Base-by-base conservation (phyloP, 2,329 filamentous ascomycete genomes). In the Sporothrix curviconia region DNA sequence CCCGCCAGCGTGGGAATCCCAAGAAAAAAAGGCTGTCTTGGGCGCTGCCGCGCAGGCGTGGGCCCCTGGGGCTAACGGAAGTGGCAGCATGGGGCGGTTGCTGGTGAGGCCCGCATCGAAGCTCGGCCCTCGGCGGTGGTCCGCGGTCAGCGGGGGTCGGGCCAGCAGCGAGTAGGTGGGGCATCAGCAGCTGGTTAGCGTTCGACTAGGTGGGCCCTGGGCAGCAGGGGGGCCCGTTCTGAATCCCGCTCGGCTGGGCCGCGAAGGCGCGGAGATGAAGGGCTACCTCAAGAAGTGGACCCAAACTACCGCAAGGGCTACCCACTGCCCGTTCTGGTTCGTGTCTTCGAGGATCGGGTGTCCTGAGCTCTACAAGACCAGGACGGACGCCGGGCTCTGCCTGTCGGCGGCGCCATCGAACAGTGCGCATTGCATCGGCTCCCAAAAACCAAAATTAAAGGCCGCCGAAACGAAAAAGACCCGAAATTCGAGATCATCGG, bases 281-380 rank as follows among this genome's bases (percentile, higher is more conserved):
- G 94, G 94, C 7, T 99, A 97, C 70, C 78, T 99, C 57, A 97
- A 96, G 75, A 99, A 99, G 71, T 99, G 94, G 94, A 99, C 94
- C 49, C n/a, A n/a, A 99, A 99, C 70, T 99, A 99, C 70, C 92
- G 92, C 22, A 92, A 89, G 68, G 94, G 94, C 8, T 99, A 96
- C 75, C 96, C 99, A 74, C 72, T 99, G 62, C 82, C 94, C n/a
- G n/a, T n/a, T n/a, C 60, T 99, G 92, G 92, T 99, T 99, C 69
- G 94, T 97, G 14, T n/a, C n/a, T 82, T 99, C 8, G 94, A 99
- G 69, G 94, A 99, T 69, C n/a, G n/a, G 94, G 94, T 12, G 92
- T 99, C 12, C 73, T 99, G 64, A 97, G 94, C 72, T 99, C 75
- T 99, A 97, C 77, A 99, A 99, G 74, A 97, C 70, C 94, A 99